Percentiles rank a stretch among this genome's conserved stretches.
Conservation (phyloP, 331 rosid genomes). For the Malus hybrid region DNA sequence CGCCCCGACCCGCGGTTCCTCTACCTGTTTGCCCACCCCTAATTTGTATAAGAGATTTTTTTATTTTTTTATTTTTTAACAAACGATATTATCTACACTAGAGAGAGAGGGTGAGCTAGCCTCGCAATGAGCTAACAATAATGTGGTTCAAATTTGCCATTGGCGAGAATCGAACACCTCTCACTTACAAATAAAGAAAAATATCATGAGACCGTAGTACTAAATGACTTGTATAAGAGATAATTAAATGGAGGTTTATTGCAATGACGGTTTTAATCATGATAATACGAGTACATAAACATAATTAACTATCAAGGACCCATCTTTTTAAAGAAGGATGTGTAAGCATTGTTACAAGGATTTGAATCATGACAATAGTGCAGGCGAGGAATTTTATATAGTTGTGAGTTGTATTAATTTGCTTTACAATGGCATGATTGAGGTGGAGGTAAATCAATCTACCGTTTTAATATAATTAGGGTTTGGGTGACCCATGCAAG, state of each 20-base stretch:
- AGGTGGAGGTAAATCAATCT: conserved; percentile 40
- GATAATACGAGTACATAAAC: not conserved
- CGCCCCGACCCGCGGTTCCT: too few relatives aligned
- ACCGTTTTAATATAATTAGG: conserved; percentile 12
- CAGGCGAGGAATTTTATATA: not conserved
- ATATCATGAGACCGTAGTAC: too few relatives aligned
- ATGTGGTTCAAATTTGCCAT: too few relatives aligned
- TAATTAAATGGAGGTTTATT: not conserved
- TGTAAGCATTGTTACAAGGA: not conserved
- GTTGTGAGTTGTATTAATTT: conserved; percentile 8
- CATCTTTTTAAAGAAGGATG: not conserved
- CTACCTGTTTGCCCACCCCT: too few relatives aligned
- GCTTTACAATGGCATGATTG: conserved; percentile 21
- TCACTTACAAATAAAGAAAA: too few relatives aligned
- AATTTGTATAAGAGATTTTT: too few relatives aligned
- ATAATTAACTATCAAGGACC: not conserved
- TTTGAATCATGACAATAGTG: not conserved
- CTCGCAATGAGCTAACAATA: too few relatives aligned
- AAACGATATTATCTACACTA: too few relatives aligned
- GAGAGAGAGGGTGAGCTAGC: too few relatives aligned
- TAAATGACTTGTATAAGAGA: not conserved
- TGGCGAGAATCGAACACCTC: too few relatives aligned
- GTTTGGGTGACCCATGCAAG: conserved; percentile 23
- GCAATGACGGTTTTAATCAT: not conserved
- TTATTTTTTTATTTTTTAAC: too few relatives aligned